These are phyloP conservation scores for Manihot esculenta DNA, from an alignment of 441 rosid species.

Conservation along the genomic window DNA sequence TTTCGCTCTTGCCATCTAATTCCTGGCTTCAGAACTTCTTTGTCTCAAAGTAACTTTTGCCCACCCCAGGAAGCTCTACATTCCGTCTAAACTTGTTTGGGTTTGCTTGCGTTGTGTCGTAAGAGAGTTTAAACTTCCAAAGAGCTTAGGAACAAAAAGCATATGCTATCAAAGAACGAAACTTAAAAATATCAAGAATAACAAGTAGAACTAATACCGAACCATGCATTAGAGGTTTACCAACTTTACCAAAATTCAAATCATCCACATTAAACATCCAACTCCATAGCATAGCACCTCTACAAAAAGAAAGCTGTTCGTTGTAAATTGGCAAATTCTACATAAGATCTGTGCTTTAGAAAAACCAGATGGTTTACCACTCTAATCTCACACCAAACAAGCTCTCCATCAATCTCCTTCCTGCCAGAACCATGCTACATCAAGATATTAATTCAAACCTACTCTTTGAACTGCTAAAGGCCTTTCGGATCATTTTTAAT, in stretches of 20 bases:
- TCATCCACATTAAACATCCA: background rate
- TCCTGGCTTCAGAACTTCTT: too few relatives aligned
- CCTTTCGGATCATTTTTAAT: background rate
- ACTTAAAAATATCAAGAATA: too few relatives aligned
- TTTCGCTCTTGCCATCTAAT: too few relatives aligned
- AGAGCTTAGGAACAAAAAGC: too few relatives aligned
- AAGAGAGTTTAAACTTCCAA: too few relatives aligned
- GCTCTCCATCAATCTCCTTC: background rate
- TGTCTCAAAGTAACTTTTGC: too few relatives aligned
- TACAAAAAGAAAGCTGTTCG: background rate
- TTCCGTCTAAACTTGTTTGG: too few relatives aligned
- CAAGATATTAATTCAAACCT: background rate
- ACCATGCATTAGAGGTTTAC: background rate
- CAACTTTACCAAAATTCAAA: background rate
- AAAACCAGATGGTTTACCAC: too few relatives aligned
- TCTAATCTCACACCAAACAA: background rate
- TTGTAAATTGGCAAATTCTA: background rate
- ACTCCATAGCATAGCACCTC: background rate
- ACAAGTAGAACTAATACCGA: background rate
- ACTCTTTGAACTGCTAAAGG: background rate
- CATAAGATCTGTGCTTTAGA: too few relatives aligned
- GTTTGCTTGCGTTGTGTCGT: too few relatives aligned
- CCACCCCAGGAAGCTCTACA: too few relatives aligned
- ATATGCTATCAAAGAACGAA: too few relatives aligned
- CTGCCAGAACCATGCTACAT: background rate